Conservation (phyloP, 2,329 filamentous ascomycete species). For the Aspergillus pseudoviridinutans region DNA sequence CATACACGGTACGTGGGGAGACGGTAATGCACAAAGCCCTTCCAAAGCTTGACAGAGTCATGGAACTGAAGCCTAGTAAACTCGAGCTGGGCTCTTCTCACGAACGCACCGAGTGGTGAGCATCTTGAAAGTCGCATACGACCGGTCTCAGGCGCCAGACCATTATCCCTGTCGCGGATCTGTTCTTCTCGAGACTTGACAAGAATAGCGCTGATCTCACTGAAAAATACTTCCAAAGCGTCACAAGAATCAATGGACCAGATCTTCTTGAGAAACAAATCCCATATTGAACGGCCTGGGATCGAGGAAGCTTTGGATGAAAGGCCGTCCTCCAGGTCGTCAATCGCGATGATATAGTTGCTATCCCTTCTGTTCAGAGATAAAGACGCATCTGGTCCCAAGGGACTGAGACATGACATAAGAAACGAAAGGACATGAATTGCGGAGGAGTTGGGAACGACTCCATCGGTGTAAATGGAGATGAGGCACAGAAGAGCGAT, state of each 20-base stretch:
- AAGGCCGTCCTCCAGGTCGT: constrained; percentile 47
- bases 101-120: constrained; percentile 77
- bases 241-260: constrained; percentile 84
- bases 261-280: constrained; percentile 73
- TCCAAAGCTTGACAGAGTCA: constrained; percentile 75
- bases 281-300: constrained; percentile 80
- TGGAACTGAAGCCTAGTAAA: constrained; percentile 77
- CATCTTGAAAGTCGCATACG: constrained; percentile 63
- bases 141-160: constrained; percentile 46
- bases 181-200: constrained; percentile 60
- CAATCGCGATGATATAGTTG: constrained; percentile 36
- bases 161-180: constrained; percentile 52
- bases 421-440: constrained; percentile 76
- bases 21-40: constrained; percentile 74
- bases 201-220: constrained; percentile 55
- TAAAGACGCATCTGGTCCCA: constrained; percentile 25
- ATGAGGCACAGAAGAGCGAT: constrained; percentile 77
- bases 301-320: constrained; percentile 48
- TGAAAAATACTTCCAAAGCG: constrained; percentile 73
- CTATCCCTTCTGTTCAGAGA: constrained; percentile 22
- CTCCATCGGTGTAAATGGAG: constrained; percentile 72
- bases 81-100: constrained; percentile 73
- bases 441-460: constrained; percentile 65
- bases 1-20: constrained; percentile 65
- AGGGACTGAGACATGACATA: constrained; percentile 61